phyloP scores from a whole-genome alignment of 2,329 filamentous ascomycete species.

The Malbranchea zuffiana region DNA sequence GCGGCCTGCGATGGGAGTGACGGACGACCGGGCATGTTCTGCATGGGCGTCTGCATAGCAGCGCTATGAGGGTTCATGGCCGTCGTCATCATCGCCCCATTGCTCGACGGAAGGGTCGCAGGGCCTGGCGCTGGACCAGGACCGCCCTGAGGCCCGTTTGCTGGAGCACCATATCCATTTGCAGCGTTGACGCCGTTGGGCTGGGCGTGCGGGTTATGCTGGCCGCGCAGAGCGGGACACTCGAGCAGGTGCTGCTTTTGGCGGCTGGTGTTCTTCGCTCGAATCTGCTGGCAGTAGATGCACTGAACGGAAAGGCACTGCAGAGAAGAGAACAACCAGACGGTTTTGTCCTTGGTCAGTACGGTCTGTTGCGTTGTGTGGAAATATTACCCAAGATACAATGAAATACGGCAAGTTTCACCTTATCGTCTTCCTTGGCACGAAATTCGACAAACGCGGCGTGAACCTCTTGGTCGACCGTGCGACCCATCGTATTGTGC shows the following conservation, averaged over 20 bases:
- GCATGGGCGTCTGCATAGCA: slow-evolving; percentile 34
- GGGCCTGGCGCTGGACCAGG: slow-evolving; percentile 24
- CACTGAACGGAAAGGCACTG: slow-evolving; percentile 44
- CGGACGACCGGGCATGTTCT: slow-evolving; percentile 31
- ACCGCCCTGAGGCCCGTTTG: slow-evolving; percentile 24
- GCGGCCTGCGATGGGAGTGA: slow-evolving; percentile 31
- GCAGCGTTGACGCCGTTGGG: slow-evolving; percentile 32
- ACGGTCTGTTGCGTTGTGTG: slow-evolving; percentile 22
- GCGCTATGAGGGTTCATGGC: slow-evolving; percentile 35
- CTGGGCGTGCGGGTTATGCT: slow-evolving; percentile 35
- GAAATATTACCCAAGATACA: slow-evolving; percentile 31
- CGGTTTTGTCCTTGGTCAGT: slow-evolving; percentile 25
- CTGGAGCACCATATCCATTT: slow-evolving; percentile 36
- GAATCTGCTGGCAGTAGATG: slow-evolving; percentile 44
- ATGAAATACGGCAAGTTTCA: slow-evolving; percentile 25
- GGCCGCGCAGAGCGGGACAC: slow-evolving; percentile 39
- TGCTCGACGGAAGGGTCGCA: slow-evolving; percentile 31
- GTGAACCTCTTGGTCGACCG: slow-evolving; percentile 43
- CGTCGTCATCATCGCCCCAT: slow-evolving; percentile 35
- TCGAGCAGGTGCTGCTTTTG: slow-evolving; percentile 43
- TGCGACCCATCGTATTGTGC: slow-evolving; percentile 37
- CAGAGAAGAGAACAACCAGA: slow-evolving; percentile 16
- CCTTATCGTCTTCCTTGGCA: slow-evolving; percentile 44
- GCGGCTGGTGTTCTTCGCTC: slow-evolving; percentile 43
- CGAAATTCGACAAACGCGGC: slow-evolving; percentile 44